phyloP scores from a whole-genome alignment of 306 rosid genomes.

The Malus domestica region DNA sequence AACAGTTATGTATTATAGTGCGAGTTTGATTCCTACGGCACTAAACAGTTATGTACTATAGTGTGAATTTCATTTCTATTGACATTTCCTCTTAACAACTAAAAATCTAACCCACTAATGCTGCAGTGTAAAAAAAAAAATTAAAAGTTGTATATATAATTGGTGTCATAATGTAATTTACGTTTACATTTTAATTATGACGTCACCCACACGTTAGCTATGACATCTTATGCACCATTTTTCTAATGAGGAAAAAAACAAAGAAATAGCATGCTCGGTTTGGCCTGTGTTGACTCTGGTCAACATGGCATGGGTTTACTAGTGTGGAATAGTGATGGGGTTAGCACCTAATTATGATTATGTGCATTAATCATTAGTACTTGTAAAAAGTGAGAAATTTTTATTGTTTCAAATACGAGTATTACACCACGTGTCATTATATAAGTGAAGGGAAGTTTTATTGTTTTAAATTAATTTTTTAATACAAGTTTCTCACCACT shows the following conservation, averaged over 20 bases:
- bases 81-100: too few species aligned
- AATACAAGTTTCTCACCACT: too few species aligned
- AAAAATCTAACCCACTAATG: too few species aligned
- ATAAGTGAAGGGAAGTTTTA: too few species aligned
- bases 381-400: neutral
- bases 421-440: too few species aligned
- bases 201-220: conserved; percentile 32
- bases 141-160: too few species aligned
- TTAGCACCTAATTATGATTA: neutral
- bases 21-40: too few species aligned
- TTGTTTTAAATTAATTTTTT: too few species aligned
- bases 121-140: too few species aligned
- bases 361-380: neutral
- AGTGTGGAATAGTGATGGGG: neutral
- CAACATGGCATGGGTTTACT: neutral
- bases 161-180: too few species aligned
- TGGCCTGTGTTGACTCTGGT: conserved; percentile 3
- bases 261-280: neutral
- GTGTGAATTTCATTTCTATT: too few species aligned
- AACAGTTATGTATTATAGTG: fast-evolving
- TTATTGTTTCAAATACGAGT: too few species aligned
- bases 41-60: fast-evolving
- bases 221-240: conserved; percentile 18
- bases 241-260: neutral
- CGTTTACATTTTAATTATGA: neutral